These are phyloP conservation scores for Coemansia sp. DNA, from an alignment of 192 early-diverging fungal genomes.

Conservation along the genomic window DNA sequence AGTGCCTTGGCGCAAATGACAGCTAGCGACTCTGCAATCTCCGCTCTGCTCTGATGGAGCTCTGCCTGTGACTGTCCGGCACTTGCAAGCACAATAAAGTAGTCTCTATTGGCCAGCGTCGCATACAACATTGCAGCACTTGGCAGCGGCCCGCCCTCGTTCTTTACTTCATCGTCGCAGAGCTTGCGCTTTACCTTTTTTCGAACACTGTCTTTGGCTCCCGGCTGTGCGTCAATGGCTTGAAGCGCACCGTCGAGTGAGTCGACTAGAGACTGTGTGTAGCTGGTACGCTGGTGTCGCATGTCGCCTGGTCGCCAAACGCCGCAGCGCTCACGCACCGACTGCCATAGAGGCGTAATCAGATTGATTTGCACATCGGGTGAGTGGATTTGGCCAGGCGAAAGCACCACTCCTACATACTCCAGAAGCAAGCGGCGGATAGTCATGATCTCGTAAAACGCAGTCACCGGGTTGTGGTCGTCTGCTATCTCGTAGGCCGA, in stretches of 20 bases:
- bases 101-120: constrained; percentile 45
- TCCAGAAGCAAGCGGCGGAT: constrained; percentile 39
- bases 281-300: constrained; percentile 18
- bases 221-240: neutral
- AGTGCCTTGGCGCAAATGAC: constrained; percentile 46
- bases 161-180: neutral
- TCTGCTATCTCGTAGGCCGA: constrained; percentile 22
- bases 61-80: constrained; percentile 47
- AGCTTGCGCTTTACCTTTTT: neutral
- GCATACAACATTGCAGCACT: constrained; percentile 48
- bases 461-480: constrained; percentile 39
- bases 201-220: neutral
- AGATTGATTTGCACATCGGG: constrained; percentile 50
- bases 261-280: neutral
- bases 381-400: constrained; percentile 35
- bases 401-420: constrained; percentile 39
- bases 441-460: constrained; percentile 31
- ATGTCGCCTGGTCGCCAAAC: constrained; percentile 37
- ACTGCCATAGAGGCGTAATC: constrained; percentile 38
- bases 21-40: constrained; percentile 39
- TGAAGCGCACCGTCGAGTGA: constrained; percentile 3
- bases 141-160: constrained; percentile 25
- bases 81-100: constrained; percentile 37
- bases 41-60: constrained; percentile 40
- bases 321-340: constrained; percentile 31